Percentiles rank a stretch among this genome's conserved stretches.
Conservation (phyloP, 176 grass and related monocot genomes). For the Triticum monococcum region DNA sequence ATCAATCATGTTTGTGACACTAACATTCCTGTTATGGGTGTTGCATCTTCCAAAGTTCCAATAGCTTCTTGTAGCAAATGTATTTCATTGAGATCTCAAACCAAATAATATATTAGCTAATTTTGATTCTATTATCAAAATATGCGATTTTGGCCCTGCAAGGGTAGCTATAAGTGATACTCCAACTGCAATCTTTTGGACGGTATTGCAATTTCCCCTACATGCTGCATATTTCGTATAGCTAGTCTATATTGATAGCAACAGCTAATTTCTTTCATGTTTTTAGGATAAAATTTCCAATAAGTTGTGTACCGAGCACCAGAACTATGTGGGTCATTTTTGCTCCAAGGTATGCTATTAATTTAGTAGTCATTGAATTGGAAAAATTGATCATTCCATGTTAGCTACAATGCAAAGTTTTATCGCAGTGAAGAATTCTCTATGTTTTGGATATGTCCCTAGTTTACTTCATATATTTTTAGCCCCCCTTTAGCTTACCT, state of each 20-base stretch:
- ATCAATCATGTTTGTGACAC: no score
- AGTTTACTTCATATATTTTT: no score
- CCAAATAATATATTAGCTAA: conserved; percentile 96
- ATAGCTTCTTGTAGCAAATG: conserved; percentile 72
- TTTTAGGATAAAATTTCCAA: conserved; percentile 86
- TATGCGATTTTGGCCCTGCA: conserved; percentile 90
- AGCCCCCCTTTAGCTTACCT: no score
- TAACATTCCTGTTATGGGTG: not conserved
- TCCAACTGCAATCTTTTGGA: conserved; percentile 96
- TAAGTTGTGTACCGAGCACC: conserved; percentile 92
- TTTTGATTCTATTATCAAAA: conserved; percentile 94
- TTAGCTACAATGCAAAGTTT: no score
- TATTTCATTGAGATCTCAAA: conserved; percentile 95
- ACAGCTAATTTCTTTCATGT: conserved; percentile 13
- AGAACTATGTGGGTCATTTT: conserved; percentile 87
- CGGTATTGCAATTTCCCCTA: conserved; percentile 34
- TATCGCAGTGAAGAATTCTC: no score
- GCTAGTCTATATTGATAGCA: not conserved
- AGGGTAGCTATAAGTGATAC: conserved; percentile 89
- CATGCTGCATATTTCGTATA: conserved; percentile 8
- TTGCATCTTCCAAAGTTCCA: conserved; percentile 22
- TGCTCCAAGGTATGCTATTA: conserved; percentile 64
- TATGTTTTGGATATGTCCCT: no score
- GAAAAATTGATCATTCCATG: no score
- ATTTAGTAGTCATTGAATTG: no score